phyloP scores from a whole-genome alignment of 2,329 filamentous ascomycete species.

The Chaetothyriales sp. region DNA sequence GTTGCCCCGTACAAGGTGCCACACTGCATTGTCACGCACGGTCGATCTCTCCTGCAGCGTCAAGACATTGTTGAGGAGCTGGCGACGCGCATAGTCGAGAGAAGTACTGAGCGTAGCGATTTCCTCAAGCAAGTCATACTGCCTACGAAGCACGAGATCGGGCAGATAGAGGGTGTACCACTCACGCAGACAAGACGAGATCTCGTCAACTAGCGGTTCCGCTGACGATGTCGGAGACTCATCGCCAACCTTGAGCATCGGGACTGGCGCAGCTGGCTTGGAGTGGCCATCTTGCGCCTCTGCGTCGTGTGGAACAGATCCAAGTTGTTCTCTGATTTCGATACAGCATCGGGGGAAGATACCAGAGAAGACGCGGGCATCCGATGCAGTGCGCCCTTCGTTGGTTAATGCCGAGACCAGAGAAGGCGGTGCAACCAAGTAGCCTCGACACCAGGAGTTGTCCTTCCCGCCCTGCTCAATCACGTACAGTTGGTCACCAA shows the following conservation, averaged over 20 bases:
- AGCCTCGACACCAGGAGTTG: slow-evolving; percentile 86
- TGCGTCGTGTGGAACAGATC: slow-evolving; percentile 19
- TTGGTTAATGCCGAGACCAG: slow-evolving; percentile 82
- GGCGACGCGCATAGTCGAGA: slow-evolving; percentile 72
- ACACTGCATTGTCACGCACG: slow-evolving; percentile 78
- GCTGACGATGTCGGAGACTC: slow-evolving; percentile 80
- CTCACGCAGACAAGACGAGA: slow-evolving; percentile 87
- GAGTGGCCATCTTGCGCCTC: slow-evolving; percentile 5
- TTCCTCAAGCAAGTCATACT: slow-evolving; percentile 67
- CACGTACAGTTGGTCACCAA: slow-evolving; percentile 96
- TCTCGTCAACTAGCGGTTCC: slow-evolving; percentile 91
- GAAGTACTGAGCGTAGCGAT: slow-evolving; percentile 65
- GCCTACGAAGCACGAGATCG: slow-evolving; percentile 66
- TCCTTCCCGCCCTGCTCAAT: slow-evolving; percentile 82
- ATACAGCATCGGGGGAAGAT: slow-evolving; percentile 93
- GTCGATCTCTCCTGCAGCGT: slow-evolving; percentile 69
- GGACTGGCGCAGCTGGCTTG: slow-evolving; percentile 80
- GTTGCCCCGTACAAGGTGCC: slow-evolving; percentile 87
- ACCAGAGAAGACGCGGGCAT: slow-evolving; percentile 93
- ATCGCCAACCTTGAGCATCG: slow-evolving; percentile 94
- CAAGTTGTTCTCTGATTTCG: slow-evolving; percentile 82
- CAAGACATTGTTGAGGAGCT: slow-evolving; percentile 85
- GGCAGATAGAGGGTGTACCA: slow-evolving; percentile 98
- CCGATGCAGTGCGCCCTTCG: slow-evolving; percentile 79
- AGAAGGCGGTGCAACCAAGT: slow-evolving; percentile 85